Conservation (phyloP, 2,329 filamentous ascomycete genomes). For the Proliferodiscus dingleyae region DNA sequence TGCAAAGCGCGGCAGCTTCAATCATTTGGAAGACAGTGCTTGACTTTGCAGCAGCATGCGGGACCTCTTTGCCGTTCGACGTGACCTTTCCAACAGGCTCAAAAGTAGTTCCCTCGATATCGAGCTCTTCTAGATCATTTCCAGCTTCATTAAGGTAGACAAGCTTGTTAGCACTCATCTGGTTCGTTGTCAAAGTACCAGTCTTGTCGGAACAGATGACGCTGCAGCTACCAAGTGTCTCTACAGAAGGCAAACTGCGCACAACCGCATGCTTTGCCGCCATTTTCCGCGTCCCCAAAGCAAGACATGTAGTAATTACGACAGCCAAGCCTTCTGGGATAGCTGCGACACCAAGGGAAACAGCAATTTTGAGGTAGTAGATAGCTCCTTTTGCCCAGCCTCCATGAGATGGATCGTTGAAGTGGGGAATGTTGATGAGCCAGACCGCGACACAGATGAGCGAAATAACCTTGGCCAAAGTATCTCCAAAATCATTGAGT, state of each 20-base stretch:
- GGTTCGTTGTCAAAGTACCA: slow-evolving; percentile 94
- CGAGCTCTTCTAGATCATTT: slow-evolving; percentile 72
- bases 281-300: slow-evolving; percentile 96
- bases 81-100: slow-evolving; percentile 73
- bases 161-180: slow-evolving; percentile 96
- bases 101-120: slow-evolving; percentile 91
- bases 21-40: slow-evolving; percentile 74
- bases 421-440: slow-evolving; percentile 98
- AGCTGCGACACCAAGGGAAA: slow-evolving; percentile 92
- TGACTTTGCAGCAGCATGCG: slow-evolving; percentile 66
- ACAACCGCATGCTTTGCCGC: slow-evolving; percentile 97
- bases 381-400: slow-evolving; percentile 95
- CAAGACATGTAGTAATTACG: slow-evolving; percentile 97
- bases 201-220: slow-evolving; percentile 99
- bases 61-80: slow-evolving; percentile 60
- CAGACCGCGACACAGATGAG: slow-evolving; percentile 95
- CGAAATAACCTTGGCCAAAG: slow-evolving; percentile 94
- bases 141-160: slow-evolving; percentile 76
- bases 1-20: slow-evolving; percentile 73
- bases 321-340: slow-evolving; percentile 97
- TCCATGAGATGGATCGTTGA: slow-evolving; percentile 89
- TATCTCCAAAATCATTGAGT: slow-evolving; percentile 95
- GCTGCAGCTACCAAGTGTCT: slow-evolving; percentile 97
- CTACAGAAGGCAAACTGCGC: slow-evolving; percentile 90
- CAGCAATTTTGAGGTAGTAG: slow-evolving; percentile 99